Conservation (phyloP, 805 yeast species). For the Candida maltosa region DNA sequence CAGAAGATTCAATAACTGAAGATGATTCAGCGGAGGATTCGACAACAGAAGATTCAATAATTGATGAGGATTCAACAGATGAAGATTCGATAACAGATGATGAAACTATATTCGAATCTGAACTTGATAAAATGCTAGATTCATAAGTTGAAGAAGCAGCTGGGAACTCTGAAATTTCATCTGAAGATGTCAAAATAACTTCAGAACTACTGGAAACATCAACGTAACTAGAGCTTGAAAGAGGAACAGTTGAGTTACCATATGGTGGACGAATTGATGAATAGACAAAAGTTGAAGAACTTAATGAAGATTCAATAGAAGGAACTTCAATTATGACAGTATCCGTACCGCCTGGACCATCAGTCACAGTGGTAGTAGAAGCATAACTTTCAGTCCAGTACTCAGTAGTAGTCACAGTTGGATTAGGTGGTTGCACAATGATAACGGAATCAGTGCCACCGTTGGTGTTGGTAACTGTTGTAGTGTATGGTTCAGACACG, state of each 20-base stretch:
- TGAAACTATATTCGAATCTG: neutral
- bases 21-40: neutral
- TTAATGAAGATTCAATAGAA: no score
- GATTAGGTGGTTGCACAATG: conserved; percentile 10
- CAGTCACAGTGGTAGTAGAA: conserved; percentile 9
- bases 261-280: no score
- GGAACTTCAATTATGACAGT: conserved; percentile 7
- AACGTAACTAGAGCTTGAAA: no score
- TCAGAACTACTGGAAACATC: no score
- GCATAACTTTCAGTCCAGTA: conserved; percentile 9
- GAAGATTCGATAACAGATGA: neutral
- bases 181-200: no score
- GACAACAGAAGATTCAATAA: neutral
- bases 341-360: conserved; percentile 8
- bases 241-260: no score
- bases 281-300: no score
- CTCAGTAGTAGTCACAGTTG: conserved; percentile 10
- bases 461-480: conserved; percentile 10
- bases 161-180: no score
- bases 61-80: neutral
- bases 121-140: no score
- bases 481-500: conserved; percentile 8
- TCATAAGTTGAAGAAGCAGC: no score
- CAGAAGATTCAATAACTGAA: neutral
- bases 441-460: conserved; percentile 13